Conservation (phyloP, 768 basidiomycete genomes). For the Postia placenta region DNA sequence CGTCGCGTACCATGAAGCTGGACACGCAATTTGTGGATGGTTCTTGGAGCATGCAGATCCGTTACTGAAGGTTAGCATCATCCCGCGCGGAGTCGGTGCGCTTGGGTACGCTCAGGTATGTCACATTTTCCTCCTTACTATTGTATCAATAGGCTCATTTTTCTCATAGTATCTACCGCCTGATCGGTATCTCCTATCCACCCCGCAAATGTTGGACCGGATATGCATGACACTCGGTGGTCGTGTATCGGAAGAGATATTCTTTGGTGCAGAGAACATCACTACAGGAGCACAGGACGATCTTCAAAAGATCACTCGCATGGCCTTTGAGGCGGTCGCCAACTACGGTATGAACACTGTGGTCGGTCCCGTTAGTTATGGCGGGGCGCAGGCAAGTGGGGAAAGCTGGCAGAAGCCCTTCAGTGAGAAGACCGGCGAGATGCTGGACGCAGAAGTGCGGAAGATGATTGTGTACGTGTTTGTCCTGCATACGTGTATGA, state of each 20-base stretch:
- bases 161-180: conserved; percentile 77
- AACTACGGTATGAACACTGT: conserved; percentile 96
- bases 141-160: background rate
- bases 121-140: background rate
- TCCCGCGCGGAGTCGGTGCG: conserved; percentile 92
- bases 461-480: conserved; percentile 82
- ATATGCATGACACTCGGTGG: conserved; percentile 99
- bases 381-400: conserved; percentile 75
- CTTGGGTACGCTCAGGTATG: conserved; percentile 91
- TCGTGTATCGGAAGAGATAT: conserved; percentile 96
- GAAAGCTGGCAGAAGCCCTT: conserved; percentile 97
- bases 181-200: conserved; percentile 92
- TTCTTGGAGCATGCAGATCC: conserved; percentile 97
- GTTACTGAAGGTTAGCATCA: conserved; percentile 95
- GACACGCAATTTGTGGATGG: conserved; percentile 98
- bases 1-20: conserved; percentile 98
- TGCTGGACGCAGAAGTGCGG: conserved; percentile 85
- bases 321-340: conserved; percentile 94
- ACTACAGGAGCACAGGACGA: conserved; percentile 99
- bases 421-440: conserved; percentile 94
- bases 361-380: conserved; percentile 96
- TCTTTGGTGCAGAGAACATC: conserved; percentile 87
- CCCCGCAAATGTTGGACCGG: conserved; percentile 89
- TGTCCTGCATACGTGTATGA: background rate
- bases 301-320: conserved; percentile 93